Conservation (phyloP, 148 eudicot genomes). For the Chenopodium album region DNA sequence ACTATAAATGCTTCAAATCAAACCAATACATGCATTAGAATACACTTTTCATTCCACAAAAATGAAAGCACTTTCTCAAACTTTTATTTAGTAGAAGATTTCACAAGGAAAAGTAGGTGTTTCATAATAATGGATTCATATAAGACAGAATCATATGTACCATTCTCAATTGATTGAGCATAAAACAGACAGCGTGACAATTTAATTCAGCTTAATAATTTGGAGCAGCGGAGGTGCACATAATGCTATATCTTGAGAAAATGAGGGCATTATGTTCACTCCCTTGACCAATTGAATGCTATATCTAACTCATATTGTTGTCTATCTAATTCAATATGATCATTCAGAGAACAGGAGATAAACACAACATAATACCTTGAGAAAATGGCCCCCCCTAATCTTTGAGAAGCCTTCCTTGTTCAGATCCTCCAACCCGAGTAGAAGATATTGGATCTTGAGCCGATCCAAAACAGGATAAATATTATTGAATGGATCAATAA, state of each 20-base stretch:
- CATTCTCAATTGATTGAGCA: neutral
- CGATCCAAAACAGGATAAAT: slow-evolving; percentile 82
- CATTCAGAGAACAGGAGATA: neutral
- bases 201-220: neutral
- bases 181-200: neutral
- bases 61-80: neutral
- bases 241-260: neutral
- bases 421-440: slow-evolving; percentile 63
- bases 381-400: slow-evolving; percentile 75
- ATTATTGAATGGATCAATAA: slow-evolving; percentile 74
- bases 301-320: neutral
- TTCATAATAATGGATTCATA: neutral
- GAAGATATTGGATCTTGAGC: slow-evolving; percentile 62
- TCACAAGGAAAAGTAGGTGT: neutral
- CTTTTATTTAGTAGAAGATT: neutral
- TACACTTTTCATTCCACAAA: neutral
- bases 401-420: slow-evolving; percentile 40
- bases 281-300: neutral
- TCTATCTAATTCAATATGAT: neutral
- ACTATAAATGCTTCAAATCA: neutral
- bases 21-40: neutral
- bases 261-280: neutral
- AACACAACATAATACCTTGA: slow-evolving; percentile 49
- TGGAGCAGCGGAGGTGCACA: neutral
- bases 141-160: neutral